A percentile compares a stretch with the other conserved stretches of the same genome.
phyloP scores from a whole-genome alignment of 345 rosid species.

The Moringa oleifera region DNA sequence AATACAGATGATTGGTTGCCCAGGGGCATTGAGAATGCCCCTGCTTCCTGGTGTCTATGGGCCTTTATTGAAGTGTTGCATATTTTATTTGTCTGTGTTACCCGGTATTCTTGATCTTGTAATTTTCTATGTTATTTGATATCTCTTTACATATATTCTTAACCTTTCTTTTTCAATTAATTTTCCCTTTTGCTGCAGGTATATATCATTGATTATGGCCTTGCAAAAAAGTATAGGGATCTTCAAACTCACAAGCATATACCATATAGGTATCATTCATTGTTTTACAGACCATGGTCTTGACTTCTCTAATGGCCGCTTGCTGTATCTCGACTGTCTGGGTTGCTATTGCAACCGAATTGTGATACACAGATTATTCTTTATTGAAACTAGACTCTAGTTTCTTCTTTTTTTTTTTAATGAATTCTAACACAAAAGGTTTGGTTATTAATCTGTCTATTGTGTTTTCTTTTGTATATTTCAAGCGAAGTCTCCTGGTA shows the following conservation, averaged over 20 bases:
- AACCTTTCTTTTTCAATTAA: not conserved
- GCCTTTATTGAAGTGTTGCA: not conserved
- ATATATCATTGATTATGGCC: conserved; percentile 34
- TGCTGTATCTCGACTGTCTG: not conserved
- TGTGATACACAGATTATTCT: no score
- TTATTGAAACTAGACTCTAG: no score
- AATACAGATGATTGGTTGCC: no score
- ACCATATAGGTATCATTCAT: conserved; percentile 21
- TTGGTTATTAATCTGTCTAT: no score
- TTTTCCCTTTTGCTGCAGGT: conserved; percentile 17
- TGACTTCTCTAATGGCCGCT: not conserved
- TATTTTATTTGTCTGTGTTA: no score
- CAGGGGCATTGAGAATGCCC: no score
- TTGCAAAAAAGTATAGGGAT: conserved; percentile 33
- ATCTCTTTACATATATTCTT: not conserved
- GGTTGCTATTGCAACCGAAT: not conserved
- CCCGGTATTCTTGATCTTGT: not conserved
- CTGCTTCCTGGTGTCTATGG: no score
- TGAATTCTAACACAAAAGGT: no score
- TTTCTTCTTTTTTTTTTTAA: no score
- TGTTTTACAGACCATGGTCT: not conserved
- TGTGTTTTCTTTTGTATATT: no score
- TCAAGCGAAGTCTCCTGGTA: no score
- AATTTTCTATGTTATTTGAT: no score
- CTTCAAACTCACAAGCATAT: conserved; percentile 33